Evolutionary conservation across 768 basidiomycete genomes (phyloP), one percentile per base, ranked within the genome.

Genomic region (Lactifluus hygrophoroides): DNA sequence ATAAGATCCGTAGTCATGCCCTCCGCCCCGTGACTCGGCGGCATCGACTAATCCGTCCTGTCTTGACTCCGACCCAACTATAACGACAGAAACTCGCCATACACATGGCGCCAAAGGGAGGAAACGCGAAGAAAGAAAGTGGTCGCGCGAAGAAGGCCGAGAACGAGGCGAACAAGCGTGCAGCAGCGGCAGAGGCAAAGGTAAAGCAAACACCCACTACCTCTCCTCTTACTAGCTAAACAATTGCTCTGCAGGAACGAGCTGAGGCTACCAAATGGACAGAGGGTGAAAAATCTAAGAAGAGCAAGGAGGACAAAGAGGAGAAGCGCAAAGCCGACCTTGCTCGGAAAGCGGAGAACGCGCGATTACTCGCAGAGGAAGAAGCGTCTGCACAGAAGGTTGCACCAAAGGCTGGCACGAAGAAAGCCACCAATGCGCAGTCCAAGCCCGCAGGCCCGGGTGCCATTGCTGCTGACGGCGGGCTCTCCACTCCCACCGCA

Each of bases 121-220:
- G 79, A 65, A 95, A 93, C 76, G 77, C 90, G 57, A 96, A 95
- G 84, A 95, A 95, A 70, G 94, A 95, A 71, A 73, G 82, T 43
- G 93, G 94, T 4, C 73, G 88, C 54, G 87, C 93, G 0, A 94
- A 91, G 74, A 96, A 96, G 71, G 90, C 90, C 25, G 89, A 94
- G 68, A 94, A 92, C 68, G 90, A 91, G 68, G 76, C 80, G 9
- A 90, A 86, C 77, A 94, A 93, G 72, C 78, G 81, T 61, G 81
- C 79, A 6, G 77, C 75, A 4, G 83, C 77, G 0, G 77, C 75
- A 11, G 77, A 76, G 8, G 88, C 83, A 13, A 84, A 80, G 74
- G 90, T 84, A 50, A 48, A 69, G 8, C 2, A 14, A 40, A 66
- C 54, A 38, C 34, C n/a, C 43, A 23, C 23, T 28, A 5, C 17